A percentile compares a stretch with the other conserved stretches of the same genome.
phyloP scores from a whole-genome alignment of 371 early-diverging fungal species.

The Mucor irregularis region DNA sequence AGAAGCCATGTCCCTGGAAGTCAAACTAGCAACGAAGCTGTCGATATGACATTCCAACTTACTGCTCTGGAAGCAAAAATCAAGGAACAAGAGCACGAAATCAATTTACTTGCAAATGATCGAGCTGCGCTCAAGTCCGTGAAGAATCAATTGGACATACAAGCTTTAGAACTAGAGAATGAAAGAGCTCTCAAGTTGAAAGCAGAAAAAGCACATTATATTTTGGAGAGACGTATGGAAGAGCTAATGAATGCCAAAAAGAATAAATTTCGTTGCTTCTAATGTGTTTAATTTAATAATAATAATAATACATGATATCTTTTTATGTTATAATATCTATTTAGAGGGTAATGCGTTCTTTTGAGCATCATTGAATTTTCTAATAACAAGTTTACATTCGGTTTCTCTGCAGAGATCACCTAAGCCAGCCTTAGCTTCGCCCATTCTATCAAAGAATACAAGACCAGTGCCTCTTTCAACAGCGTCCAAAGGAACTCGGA shows the following conservation, averaged over 20 bases:
- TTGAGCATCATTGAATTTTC: conserved; percentile 44
- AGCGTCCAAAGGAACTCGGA: conserved; percentile 76
- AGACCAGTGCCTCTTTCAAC: conserved; percentile 80
- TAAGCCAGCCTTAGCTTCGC: conserved; percentile 40
- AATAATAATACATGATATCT: too few relatives aligned
- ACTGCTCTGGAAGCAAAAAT: conserved; percentile 1
- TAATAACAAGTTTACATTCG: conserved; percentile 48
- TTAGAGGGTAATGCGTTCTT: conserved; percentile 27
- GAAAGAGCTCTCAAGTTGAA: conserved; percentile 4
- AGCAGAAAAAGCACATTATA: conserved; percentile 9
- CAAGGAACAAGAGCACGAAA: conserved; percentile 4
- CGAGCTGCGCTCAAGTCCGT: neutral
- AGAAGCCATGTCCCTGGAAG: neutral
- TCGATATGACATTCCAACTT: neutral
- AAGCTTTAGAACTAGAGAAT: neutral
- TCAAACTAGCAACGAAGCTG: neutral
- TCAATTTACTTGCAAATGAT: neutral
- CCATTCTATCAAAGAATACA: conserved; percentile 72
- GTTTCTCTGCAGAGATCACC: conserved; percentile 50
- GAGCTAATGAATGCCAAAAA: conserved; percentile 12
- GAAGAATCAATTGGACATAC: neutral
- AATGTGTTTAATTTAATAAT: conserved; percentile 1
- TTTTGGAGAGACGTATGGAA: conserved; percentile 11
- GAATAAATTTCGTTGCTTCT: conserved; percentile 24
- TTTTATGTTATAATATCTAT: too few relatives aligned